Percentiles rank a stretch among this genome's conserved stretches.
phyloP scores from a whole-genome alignment of 2,329 filamentous ascomycete species.

The Pleurostoma richardsiae region DNA sequence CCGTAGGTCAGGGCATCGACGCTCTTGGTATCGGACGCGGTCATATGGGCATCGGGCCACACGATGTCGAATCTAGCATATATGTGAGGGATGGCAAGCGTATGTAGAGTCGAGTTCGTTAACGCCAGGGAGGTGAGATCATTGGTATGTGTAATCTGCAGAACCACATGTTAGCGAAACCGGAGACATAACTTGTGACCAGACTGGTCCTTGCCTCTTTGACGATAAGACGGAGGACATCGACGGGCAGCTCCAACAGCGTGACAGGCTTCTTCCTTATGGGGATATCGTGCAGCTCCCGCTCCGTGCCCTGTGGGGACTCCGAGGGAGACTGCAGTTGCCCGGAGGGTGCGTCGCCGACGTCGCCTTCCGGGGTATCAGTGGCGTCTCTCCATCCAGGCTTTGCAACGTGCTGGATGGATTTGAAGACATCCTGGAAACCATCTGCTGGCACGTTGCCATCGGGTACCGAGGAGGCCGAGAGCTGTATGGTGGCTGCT shows the following conservation, averaged over 20 bases:
- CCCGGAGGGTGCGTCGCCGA: no score
- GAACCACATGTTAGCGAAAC: slow-evolving; percentile 4
- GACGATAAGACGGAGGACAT: slow-evolving; percentile 73
- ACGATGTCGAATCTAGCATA: slow-evolving; percentile 86
- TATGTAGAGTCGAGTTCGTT: slow-evolving; percentile 72
- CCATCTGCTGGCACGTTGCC: no score
- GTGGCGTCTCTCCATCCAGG: no score
- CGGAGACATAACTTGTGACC: background rate
- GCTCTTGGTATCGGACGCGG: slow-evolving; percentile 61
- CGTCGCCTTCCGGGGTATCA: no score
- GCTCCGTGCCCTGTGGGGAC: slow-evolving; percentile 53
- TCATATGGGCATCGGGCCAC: slow-evolving; percentile 69
- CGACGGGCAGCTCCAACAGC: slow-evolving; percentile 71
- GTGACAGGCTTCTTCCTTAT: slow-evolving; percentile 52
- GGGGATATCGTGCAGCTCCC: slow-evolving; percentile 63
- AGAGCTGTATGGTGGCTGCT: no score
- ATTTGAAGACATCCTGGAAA: no score
- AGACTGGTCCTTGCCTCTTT: slow-evolving; percentile 55
- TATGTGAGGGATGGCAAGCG: slow-evolving; percentile 70
- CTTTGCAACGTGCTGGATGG: no score
- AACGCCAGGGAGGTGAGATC: slow-evolving; percentile 74
- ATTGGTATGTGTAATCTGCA: slow-evolving; percentile 72
- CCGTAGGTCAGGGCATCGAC: slow-evolving; percentile 83
- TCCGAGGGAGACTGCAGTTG: slow-evolving; percentile 21
- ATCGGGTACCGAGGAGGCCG: no score